phyloP scores from a whole-genome alignment of 352 stramenopile genomes.

The Aphanomyces cochlioides region DNA sequence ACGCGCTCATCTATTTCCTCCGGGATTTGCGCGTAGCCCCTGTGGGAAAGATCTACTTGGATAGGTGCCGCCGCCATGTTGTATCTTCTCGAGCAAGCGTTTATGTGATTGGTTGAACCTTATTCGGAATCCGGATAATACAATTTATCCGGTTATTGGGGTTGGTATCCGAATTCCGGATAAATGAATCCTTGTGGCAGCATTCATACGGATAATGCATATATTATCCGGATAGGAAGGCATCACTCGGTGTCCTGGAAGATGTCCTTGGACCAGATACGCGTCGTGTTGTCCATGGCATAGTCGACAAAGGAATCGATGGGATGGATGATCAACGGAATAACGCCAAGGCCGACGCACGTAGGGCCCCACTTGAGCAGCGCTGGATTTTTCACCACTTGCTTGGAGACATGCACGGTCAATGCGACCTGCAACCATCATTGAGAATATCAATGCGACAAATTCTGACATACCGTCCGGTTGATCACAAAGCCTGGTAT shows the following conservation, averaged over 20 bases:
- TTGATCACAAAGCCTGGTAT: constrained; percentile 88
- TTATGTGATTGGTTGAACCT: neutral
- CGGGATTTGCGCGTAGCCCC: constrained; percentile 5
- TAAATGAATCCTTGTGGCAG: no score
- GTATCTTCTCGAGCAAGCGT: no score
- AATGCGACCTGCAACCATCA: constrained; percentile 38
- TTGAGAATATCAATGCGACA: constrained; percentile 12
- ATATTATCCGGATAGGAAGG: no score
- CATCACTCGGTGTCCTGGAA: no score
- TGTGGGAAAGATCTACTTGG: constrained; percentile 17
- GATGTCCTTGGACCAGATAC: constrained; percentile 40
- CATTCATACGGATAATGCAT: no score
- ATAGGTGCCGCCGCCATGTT: neutral
- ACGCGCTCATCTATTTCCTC: neutral
- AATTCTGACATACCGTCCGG: constrained; percentile 41
- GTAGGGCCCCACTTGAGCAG: constrained; percentile 61
- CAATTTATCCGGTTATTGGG: neutral
- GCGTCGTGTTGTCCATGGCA: constrained; percentile 51
- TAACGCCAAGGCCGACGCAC: constrained; percentile 67
- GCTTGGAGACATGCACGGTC: constrained; percentile 39
- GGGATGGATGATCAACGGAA: constrained; percentile 85
- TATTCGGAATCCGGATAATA: neutral
- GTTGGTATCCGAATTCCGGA: no score
- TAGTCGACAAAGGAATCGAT: constrained; percentile 69
- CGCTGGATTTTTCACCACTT: constrained; percentile 42